Conservation (phyloP, 148 eudicot species). For the Fallopia convolvulus region DNA sequence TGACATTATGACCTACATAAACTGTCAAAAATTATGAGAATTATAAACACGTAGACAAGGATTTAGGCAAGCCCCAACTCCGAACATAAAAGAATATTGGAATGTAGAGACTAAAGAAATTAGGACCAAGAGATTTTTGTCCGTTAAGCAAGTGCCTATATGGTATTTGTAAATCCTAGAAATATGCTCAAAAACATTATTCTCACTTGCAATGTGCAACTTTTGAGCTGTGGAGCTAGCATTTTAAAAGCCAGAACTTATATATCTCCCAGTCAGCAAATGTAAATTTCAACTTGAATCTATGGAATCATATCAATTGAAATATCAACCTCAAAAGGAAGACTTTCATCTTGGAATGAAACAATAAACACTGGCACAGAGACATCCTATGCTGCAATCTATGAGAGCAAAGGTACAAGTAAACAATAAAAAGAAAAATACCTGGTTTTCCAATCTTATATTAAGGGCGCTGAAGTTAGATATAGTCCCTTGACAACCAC, state of each 20-base stretch:
- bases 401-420: neutral
- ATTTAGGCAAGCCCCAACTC: neutral
- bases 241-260: neutral
- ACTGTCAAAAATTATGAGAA: neutral
- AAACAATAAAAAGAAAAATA: constrained; percentile 18
- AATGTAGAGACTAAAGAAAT: neutral
- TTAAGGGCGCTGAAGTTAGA: constrained; percentile 63
- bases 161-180: neutral
- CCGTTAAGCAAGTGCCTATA: neutral
- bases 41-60: neutral
- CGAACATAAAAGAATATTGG: neutral
- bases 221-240: neutral
- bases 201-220: neutral
- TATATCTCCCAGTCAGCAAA: neutral
- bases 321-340: neutral
- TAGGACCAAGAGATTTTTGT: neutral
- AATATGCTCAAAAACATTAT: neutral
- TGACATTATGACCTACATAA: neutral
- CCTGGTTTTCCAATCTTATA: constrained; percentile 69
- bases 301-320: neutral
- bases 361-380: neutral
- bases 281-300: neutral
- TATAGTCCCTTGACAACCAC: constrained; percentile 60
- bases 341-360: neutral
- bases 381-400: neutral